phyloP scores from a whole-genome alignment of 106 monocot genomes.

The Cymbidium sinense region DNA sequence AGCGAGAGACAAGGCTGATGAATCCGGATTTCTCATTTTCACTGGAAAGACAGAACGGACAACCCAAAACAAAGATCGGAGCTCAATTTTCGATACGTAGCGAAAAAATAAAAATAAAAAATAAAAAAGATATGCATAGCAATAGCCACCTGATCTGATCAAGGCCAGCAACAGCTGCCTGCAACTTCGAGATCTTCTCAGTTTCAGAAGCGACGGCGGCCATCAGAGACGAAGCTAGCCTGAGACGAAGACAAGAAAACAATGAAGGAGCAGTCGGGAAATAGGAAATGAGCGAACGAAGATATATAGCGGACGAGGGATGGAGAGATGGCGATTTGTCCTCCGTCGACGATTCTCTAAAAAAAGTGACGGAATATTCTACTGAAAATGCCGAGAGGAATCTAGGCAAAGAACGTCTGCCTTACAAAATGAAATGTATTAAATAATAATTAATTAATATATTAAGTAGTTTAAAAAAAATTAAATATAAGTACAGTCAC shows the following conservation, averaged over 20 bases:
- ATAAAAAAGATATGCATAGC: not conserved
- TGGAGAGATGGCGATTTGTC: not conserved
- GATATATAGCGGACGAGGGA: not conserved
- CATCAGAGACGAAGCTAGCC: constrained; percentile 5
- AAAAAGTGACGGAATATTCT: not conserved
- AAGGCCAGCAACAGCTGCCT: constrained; percentile 36
- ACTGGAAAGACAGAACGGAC: constrained; percentile 8
- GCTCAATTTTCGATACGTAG: not conserved
- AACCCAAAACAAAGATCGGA: constrained; percentile 5
- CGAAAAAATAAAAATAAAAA: not conserved
- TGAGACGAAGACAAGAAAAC: not conserved
- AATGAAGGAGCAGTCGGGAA: not conserved
- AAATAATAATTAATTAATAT: no score
- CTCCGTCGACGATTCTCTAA: not conserved
- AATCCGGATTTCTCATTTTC: constrained; percentile 53
- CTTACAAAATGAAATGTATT: no score
- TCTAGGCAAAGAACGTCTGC: not conserved
- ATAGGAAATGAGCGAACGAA: not conserved
- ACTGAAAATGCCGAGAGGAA: not conserved
- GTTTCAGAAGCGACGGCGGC: constrained; percentile 30
- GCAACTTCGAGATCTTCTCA: constrained; percentile 46
- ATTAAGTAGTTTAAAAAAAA: no score
- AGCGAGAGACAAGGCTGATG: constrained; percentile 51
- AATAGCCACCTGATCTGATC: constrained; percentile 40
- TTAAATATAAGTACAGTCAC: no score